Conservation (phyloP, 768 basidiomycete species). For the Pleurotus salmoneostramineus region DNA sequence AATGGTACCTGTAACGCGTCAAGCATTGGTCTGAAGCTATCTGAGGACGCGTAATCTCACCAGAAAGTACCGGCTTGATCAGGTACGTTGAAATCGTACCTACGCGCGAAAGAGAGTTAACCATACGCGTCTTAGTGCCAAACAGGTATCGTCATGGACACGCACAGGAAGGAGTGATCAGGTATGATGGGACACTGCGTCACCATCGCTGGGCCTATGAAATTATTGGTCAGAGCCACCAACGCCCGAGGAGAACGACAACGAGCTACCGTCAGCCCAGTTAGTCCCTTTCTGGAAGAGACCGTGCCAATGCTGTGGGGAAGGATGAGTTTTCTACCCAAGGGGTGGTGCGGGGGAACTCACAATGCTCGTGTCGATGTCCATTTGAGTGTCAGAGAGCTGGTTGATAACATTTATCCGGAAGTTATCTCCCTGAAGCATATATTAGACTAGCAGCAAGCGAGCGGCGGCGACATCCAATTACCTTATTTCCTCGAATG, state of each 20-base stretch:
- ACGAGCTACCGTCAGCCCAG: constrained; percentile 36
- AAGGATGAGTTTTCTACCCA: too few species aligned
- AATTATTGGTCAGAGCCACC: neutral
- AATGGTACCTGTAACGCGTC: neutral
- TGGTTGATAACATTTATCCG: constrained; percentile 5
- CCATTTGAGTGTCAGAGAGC: neutral
- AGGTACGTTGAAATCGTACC: constrained; percentile 24
- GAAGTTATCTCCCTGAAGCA: constrained; percentile 1
- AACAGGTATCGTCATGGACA: neutral
- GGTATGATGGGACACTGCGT: constrained; percentile 47
- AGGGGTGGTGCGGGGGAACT: too few species aligned
- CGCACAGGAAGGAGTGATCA: constrained; percentile 36
- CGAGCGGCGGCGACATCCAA: neutral
- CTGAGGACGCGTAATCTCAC: constrained; percentile 30
- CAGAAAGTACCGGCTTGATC: constrained; percentile 28
- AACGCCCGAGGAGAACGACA: neutral
- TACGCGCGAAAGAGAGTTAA: neutral
- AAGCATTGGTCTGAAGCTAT: neutral
- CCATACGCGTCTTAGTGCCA: neutral
- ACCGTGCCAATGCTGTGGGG: constrained; percentile 50
- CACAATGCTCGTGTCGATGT: constrained; percentile 2
- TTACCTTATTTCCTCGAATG: constrained; percentile 4
- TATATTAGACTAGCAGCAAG: neutral
- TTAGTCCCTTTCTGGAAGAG: constrained; percentile 37
- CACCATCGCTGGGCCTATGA: constrained; percentile 14